phyloP scores from a whole-genome alignment of 371 early-diverging fungal genomes.

The Syncephalastrum contaminatum region DNA sequence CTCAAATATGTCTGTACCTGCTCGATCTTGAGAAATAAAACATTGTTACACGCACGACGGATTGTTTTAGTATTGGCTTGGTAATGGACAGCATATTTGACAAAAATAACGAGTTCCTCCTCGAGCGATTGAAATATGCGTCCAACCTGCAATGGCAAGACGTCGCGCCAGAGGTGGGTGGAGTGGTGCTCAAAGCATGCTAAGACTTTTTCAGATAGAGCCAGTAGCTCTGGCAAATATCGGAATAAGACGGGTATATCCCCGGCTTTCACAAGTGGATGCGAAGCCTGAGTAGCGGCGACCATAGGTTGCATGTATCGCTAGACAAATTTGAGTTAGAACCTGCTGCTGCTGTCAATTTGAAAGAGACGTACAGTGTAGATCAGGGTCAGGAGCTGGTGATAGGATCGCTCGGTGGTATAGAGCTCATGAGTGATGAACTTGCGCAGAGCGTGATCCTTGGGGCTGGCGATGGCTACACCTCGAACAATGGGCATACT shows the following conservation, averaged over 20 bases:
- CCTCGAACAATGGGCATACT: no score
- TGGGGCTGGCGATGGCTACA: not conserved
- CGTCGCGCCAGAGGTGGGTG: slow-evolving; percentile 15
- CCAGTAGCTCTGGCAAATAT: slow-evolving; percentile 35
- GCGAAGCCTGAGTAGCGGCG: slow-evolving; percentile 23
- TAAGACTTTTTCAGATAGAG: slow-evolving; percentile 29
- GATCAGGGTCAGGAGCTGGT: slow-evolving; percentile 28
- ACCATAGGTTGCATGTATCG: slow-evolving; percentile 42
- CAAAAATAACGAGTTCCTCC: slow-evolving; percentile 33
- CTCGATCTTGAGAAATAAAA: slow-evolving; percentile 39
- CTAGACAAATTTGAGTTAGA: slow-evolving; percentile 11
- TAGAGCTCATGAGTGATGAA: slow-evolving; percentile 24
- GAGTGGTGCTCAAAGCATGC: slow-evolving; percentile 14
- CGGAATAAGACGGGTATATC: slow-evolving; percentile 39
- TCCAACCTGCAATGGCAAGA: slow-evolving; percentile 20
- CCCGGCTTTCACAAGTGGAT: slow-evolving; percentile 28
- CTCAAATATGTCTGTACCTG: slow-evolving; percentile 22
- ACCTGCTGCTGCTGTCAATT: no score
- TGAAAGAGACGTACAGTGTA: slow-evolving; percentile 26
- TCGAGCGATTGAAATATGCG: slow-evolving; percentile 26
- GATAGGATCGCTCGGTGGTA: slow-evolving; percentile 31
- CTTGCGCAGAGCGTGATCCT: slow-evolving; percentile 18
- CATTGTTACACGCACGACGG: slow-evolving; percentile 39
- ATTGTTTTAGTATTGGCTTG: slow-evolving; percentile 36
- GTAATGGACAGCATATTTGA: slow-evolving; percentile 48